A percentile compares a stretch with the other conserved stretches of the same genome.
Evolutionary conservation across 805 yeast genomes (phyloP).

Genomic region (Schizosaccharomyces lindneri): DNA sequence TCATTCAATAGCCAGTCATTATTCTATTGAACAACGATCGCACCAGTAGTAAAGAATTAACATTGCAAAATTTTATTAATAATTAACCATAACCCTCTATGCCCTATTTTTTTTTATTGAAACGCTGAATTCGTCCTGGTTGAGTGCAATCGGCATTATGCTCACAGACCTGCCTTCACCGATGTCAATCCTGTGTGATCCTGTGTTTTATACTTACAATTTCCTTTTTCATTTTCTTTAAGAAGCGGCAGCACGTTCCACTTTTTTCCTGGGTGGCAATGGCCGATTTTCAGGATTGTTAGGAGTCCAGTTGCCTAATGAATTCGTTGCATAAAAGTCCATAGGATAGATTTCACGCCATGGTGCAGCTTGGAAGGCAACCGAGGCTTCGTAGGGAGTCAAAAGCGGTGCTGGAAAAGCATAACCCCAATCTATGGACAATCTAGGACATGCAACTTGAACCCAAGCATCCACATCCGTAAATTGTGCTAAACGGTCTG

Average conservation of each 20-base stretch:
- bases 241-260: neutral
- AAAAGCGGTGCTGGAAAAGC: constrained; percentile 78
- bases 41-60: no score
- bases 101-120: no score
- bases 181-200: no score
- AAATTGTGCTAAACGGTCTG: constrained; percentile 73
- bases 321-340: constrained; percentile 81
- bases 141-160: no score
- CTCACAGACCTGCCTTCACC: no score
- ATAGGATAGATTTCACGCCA: constrained; percentile 64
- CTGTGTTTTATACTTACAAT: no score
- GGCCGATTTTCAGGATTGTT: constrained; percentile 1
- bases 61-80: no score
- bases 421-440: constrained; percentile 96
- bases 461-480: constrained; percentile 85
- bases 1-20: no score
- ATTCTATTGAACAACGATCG: no score
- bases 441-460: constrained; percentile 90
- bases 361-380: constrained; percentile 47
- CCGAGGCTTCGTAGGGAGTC: constrained; percentile 93
- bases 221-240: neutral
- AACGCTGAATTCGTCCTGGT: no score
- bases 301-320: constrained; percentile 16
- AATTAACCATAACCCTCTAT: no score
- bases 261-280: neutral